Evolutionary conservation across 352 stramenopile species (phyloP).

Genomic region (Phytophthora multivora): DNA sequence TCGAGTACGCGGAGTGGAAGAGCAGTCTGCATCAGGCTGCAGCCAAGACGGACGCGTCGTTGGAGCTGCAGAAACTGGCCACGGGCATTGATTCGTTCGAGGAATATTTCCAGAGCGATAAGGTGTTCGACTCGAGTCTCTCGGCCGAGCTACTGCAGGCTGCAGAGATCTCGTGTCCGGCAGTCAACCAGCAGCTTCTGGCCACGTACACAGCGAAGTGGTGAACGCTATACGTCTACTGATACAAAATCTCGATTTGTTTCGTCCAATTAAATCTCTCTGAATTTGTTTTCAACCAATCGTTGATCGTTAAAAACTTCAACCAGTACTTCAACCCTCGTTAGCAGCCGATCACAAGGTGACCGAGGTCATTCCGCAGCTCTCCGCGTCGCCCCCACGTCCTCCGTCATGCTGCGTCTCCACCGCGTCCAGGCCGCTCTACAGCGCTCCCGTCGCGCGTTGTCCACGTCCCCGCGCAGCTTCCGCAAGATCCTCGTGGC

Average conservation of each 20-base stretch:
- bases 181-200: slow-evolving; percentile 46
- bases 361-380: slow-evolving; percentile 14
- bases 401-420: slow-evolving; percentile 27
- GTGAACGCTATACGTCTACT: slow-evolving; percentile 19
- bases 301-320: not conserved
- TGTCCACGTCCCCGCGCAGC: slow-evolving; percentile 35
- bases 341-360: not conserved
- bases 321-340: slow-evolving; percentile 17
- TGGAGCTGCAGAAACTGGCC: slow-evolving; percentile 62
- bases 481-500: slow-evolving; percentile 93
- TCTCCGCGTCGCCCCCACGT: slow-evolving; percentile 1
- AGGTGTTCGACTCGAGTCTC: slow-evolving; percentile 61
- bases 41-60: slow-evolving; percentile 26
- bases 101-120: slow-evolving; percentile 64
- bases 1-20: slow-evolving; percentile 53
- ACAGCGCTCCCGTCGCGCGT: slow-evolving; percentile 11
- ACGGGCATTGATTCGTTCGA: slow-evolving; percentile 71
- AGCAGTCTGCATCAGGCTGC: slow-evolving; percentile 31
- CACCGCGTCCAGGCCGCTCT: slow-evolving; percentile 4
- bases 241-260: not conserved
- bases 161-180: slow-evolving; percentile 46
- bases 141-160: slow-evolving; percentile 50
- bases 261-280: not conserved
- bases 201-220: slow-evolving; percentile 48
- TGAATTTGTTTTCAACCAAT: slow-evolving; percentile 1